A percentile compares a stretch with the other conserved stretches of the same genome.
Conservation (phyloP, 2,329 filamentous ascomycete genomes). For the Cladophialophora bantiana region DNA sequence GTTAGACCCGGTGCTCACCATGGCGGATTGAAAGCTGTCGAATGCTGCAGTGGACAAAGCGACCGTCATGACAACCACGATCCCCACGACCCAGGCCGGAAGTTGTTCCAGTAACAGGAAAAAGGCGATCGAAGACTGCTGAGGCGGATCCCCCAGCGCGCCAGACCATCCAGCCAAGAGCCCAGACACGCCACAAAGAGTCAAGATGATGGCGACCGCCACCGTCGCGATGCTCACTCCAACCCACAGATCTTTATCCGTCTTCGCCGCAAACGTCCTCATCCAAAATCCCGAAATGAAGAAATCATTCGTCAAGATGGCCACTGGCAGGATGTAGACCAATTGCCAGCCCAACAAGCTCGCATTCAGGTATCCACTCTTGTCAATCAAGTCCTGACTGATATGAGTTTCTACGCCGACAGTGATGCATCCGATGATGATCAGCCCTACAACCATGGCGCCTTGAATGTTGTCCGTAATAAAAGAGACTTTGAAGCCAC, state of each 20-base stretch:
- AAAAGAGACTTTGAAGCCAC: constrained; percentile 84
- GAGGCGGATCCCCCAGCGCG: constrained; percentile 67
- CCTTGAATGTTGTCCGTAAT: constrained; percentile 84
- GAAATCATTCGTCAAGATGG: constrained; percentile 83
- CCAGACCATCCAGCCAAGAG: constrained; percentile 81
- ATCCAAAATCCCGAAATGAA: constrained; percentile 87
- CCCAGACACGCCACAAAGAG: constrained; percentile 74
- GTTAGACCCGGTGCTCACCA: constrained; percentile 85
- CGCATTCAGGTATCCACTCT: constrained; percentile 72
- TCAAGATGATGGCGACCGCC: constrained; percentile 71
- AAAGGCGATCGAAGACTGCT: constrained; percentile 73
- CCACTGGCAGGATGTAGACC: constrained; percentile 81
- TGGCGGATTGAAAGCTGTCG: constrained; percentile 80
- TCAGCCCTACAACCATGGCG: constrained; percentile 75
- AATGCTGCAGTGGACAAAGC: constrained; percentile 79
- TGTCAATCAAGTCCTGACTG: constrained; percentile 70
- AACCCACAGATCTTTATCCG: constrained; percentile 78
- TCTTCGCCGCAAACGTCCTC: constrained; percentile 78
- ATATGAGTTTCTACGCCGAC: constrained; percentile 78
- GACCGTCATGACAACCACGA: constrained; percentile 81
- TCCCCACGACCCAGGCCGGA: constrained; percentile 80
- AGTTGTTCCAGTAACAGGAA: constrained; percentile 76
- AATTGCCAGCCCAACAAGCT: constrained; percentile 83
- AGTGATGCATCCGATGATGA: constrained; percentile 78
- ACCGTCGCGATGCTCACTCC: constrained; percentile 73